These are phyloP conservation scores for Zymoseptoria crescenta DNA, from an alignment of 2,329 filamentous ascomycete species.

Conservation along the genomic window DNA sequence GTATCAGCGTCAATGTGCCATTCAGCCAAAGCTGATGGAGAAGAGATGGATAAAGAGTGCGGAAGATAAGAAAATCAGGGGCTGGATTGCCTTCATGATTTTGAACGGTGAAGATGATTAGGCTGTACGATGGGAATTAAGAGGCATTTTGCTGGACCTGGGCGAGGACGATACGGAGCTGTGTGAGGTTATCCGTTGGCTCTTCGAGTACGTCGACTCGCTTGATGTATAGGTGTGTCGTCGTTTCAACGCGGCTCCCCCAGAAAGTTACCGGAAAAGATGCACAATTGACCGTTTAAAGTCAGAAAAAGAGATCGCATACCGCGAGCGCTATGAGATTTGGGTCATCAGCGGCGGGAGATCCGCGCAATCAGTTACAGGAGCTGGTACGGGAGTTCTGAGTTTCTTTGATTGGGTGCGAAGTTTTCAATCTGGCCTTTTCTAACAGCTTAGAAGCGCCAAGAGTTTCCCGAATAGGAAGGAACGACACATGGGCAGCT, in stretches of 20 bases:
- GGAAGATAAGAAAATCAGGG: background rate
- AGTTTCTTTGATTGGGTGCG: background rate
- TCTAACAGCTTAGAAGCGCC: background rate
- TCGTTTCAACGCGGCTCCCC: no score
- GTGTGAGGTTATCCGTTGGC: background rate
- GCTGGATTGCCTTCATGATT: background rate
- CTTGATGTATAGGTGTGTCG: background rate
- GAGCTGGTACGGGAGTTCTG: no score
- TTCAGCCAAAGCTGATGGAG: background rate
- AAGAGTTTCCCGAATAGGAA: background rate
- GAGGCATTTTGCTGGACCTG: background rate
- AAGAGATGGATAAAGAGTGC: background rate
- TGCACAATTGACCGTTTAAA: background rate
- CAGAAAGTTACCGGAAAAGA: background rate
- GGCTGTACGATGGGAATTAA: background rate
- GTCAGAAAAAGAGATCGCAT: background rate
- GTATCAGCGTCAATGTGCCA: background rate
- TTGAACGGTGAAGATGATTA: background rate
- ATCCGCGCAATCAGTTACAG: background rate
- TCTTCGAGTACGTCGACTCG: background rate
- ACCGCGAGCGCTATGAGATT: background rate
- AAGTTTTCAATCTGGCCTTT: background rate
- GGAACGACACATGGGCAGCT: background rate
- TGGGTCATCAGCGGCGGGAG: background rate
- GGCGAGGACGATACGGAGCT: background rate